Evolutionary conservation across 371 early-diverging fungal species (phyloP).

Genomic region (Dinochytrium kinnereticum): DNA sequence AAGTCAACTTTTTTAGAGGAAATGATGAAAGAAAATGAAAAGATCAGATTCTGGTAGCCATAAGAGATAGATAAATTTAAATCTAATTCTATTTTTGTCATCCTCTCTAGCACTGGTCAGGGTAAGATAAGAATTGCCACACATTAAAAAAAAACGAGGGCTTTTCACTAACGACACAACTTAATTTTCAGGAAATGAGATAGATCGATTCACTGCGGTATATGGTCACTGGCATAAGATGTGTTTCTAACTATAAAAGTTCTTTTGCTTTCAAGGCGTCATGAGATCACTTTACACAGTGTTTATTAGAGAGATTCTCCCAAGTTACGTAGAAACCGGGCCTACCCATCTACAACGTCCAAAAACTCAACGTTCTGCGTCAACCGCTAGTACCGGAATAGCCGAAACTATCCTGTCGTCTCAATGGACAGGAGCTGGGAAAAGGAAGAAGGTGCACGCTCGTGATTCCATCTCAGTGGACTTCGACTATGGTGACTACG

Average conservation of each 20-base stretch:
- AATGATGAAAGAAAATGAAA: constrained; percentile 12
- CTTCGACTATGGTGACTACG: constrained; percentile 2
- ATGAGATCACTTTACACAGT: background rate
- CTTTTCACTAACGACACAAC: no score
- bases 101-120: background rate
- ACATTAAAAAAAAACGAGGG: no score
- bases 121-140: no score
- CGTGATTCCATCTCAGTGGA: constrained; percentile 13
- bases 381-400: constrained; percentile 5
- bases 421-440: background rate
- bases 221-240: no score
- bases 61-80: background rate
- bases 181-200: background rate
- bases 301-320: background rate
- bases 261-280: constrained; percentile 13
- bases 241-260: background rate
- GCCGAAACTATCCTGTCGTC: background rate
- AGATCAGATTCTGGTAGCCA: background rate
- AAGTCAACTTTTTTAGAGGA: constrained; percentile 14
- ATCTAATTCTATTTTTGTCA: background rate
- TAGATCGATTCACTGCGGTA: constrained; percentile 11
- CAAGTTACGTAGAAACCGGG: background rate
- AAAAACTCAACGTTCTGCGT: background rate
- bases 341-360: background rate
- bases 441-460: background rate